Conservation (phyloP, 768 basidiomycete genomes). For the Rhodocollybia butyracea region DNA sequence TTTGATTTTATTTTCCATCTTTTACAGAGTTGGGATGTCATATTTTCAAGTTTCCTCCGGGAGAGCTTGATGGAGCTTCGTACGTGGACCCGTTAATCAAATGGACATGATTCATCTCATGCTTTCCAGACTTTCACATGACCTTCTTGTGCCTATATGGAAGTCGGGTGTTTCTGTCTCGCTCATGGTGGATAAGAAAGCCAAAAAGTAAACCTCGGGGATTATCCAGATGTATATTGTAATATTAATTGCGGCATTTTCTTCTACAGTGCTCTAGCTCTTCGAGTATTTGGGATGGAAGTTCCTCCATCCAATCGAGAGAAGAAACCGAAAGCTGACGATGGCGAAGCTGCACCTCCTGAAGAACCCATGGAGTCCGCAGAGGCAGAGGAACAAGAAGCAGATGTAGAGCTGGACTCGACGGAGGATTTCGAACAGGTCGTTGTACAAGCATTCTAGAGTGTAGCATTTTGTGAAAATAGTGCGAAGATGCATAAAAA, state of each 20-base stretch:
- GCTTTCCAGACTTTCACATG: slow-evolving; percentile 60
- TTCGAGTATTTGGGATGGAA: slow-evolving; percentile 82
- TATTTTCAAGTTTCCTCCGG: slow-evolving; percentile 64
- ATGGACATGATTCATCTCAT: neutral
- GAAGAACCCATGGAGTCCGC: neutral
- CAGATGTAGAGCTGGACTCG: slow-evolving; percentile 1
- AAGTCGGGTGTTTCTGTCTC: slow-evolving; percentile 85
- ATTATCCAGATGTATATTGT: neutral
- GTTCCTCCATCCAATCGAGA: slow-evolving; percentile 49
- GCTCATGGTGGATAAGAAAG: slow-evolving; percentile 95
- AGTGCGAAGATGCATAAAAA: too few relatives aligned
- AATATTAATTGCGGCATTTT: slow-evolving; percentile 4
- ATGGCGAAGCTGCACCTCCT: neutral
- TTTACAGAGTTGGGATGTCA: slow-evolving; percentile 64
- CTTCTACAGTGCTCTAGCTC: slow-evolving; percentile 71
- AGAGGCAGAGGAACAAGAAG: slow-evolving; percentile 1
- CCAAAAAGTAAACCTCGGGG: slow-evolving; percentile 72
- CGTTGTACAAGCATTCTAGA: slow-evolving; percentile 6
- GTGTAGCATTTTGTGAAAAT: too few relatives aligned
- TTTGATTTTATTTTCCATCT: neutral
- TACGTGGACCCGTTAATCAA: slow-evolving; percentile 21
- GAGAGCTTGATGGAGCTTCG: slow-evolving; percentile 48
- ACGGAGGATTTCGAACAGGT: neutral
- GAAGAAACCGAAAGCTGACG: slow-evolving; percentile 8
- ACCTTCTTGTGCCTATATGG: slow-evolving; percentile 93